Evolutionary conservation across 2,329 filamentous ascomycete species (phyloP), one percentile per base, ranked within the genome.

Genomic region (Colletotrichum eremochloae): DNA sequence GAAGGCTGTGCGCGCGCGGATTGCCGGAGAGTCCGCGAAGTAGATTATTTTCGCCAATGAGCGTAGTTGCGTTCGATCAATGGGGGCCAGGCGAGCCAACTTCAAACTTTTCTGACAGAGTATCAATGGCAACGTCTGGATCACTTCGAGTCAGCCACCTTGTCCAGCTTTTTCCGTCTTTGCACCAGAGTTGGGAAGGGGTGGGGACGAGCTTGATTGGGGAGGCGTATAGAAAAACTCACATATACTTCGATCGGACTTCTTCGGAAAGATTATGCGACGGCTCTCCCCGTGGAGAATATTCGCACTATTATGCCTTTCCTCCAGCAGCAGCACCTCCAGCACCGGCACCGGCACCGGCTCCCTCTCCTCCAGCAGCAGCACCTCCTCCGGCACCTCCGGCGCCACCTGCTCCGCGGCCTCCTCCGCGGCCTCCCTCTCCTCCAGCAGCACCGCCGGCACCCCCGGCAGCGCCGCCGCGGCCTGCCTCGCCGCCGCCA

Each of bases 391-490:
- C 56, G 18, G 56, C 57, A 29, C 58, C 69, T 12, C 52, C 57
- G 85, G 52, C 71, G n/a, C n/a, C n/a, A n/a, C n/a, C n/a, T n/a
- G n/a, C n/a, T n/a, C n/a, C n/a, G n/a, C n/a, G n/a, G n/a, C n/a
- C n/a, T n/a, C n/a, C n/a, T n/a, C n/a, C n/a, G n/a, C n/a, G n/a
- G n/a, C n/a, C n/a, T n/a, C n/a, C n/a, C 44, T 52, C 38, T 48
- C 53, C 61, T 14, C 40, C 58, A 86, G 50, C 71, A n/a, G 75
- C 76, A 7, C 56, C 67, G 18, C 42, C 56, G 18, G 56, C 57
- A 29, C 58, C 69, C 6, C 52, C 57, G 85, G 52, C 71, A n/a
- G 9, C 15, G 33, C 61, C 67, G 86, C 52, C 71, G n/a, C n/a
- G n/a, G 12, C 44, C 65, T 38, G 56, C 57, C 33, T 46, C 55